A percentile compares a stretch with the other conserved stretches of the same genome.
Evolutionary conservation across 2,329 filamentous ascomycete species (phyloP).

Genomic region (Madurella mycetomatis): DNA sequence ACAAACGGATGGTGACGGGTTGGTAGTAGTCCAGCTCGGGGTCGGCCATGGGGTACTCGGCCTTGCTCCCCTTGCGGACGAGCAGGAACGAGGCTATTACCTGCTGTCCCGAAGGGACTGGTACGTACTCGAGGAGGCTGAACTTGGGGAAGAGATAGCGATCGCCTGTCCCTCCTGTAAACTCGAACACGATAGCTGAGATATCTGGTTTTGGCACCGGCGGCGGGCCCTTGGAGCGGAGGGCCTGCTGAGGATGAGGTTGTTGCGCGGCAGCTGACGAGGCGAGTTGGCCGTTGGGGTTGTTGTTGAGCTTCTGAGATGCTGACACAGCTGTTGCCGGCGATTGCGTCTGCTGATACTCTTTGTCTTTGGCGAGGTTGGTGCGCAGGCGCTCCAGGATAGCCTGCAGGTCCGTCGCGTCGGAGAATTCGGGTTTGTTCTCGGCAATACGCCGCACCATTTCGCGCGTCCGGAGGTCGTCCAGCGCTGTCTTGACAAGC

Average conservation of each 20-base stretch:
- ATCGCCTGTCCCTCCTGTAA: conserved; percentile 63
- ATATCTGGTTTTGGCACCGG: conserved; percentile 54
- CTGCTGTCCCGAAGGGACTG: conserved; percentile 48
- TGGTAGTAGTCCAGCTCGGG: conserved; percentile 69
- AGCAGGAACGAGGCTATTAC: conserved; percentile 74
- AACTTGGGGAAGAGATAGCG: conserved; percentile 75
- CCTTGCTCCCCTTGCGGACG: conserved; percentile 65
- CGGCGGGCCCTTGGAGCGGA: conserved; percentile 57
- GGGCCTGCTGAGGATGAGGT: conserved; percentile 42
- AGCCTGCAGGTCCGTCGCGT: conserved; percentile 51
- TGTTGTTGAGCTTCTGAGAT: conserved; percentile 16
- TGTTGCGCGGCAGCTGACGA: conserved; percentile 10
- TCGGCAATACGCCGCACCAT: conserved; percentile 53
- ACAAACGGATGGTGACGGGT: conserved; percentile 62
- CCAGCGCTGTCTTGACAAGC: conserved; percentile 54
- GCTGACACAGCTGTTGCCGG: conserved; percentile 15
- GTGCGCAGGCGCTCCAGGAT: conserved; percentile 46
- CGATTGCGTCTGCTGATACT: conserved; percentile 23
- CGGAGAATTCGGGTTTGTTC: conserved; percentile 46
- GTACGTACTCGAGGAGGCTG: conserved; percentile 66
- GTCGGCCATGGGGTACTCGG: conserved; percentile 57
- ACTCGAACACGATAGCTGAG: conserved; percentile 65
- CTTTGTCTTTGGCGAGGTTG: conserved; percentile 36
- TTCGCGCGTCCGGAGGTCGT: conserved; percentile 45
- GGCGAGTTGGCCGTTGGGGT: conserved; percentile 17